A percentile compares a stretch with the other conserved stretches of the same genome.
phyloP scores from a whole-genome alignment of 2,329 filamentous ascomycete genomes.

The Aspergillus vadensis region DNA sequence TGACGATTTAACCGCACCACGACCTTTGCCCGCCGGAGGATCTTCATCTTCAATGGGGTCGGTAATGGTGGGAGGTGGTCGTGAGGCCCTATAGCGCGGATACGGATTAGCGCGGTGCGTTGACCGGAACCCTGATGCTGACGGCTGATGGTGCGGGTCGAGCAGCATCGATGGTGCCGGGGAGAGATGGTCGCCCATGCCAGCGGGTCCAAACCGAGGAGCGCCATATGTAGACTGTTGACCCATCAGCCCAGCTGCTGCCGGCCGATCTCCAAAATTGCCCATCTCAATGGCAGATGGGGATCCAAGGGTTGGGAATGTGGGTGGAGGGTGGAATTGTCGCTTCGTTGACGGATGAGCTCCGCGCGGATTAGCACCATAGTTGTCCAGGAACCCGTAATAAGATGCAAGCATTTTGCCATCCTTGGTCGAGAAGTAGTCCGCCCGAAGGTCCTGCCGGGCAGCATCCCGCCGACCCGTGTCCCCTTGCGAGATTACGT shows the following conservation, averaged over 20 bases:
- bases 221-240: constrained; percentile 32
- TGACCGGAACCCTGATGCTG: constrained; percentile 40
- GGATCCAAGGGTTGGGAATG: constrained; percentile 71
- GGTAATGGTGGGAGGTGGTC: constrained; percentile 26
- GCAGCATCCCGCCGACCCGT: constrained; percentile 31
- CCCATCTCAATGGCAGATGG: constrained; percentile 53
- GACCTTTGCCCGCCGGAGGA: constrained; percentile 22
- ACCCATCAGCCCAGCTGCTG: constrained; percentile 22
- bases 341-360: constrained; percentile 52
- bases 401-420: constrained; percentile 98
- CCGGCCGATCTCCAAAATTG: constrained; percentile 45
- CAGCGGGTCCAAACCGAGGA: constrained; percentile 29
- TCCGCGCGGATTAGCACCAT: constrained; percentile 72
- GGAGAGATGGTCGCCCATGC: constrained; percentile 34
- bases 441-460: constrained; percentile 71
- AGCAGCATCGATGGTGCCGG: constrained; percentile 49
- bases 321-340: constrained; percentile 73
- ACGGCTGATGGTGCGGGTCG: constrained; percentile 51
- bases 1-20: constrained; percentile 19
- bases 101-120: constrained; percentile 26
- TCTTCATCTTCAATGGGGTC: constrained; percentile 37
- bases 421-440: constrained; percentile 94
- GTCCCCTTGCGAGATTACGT: constrained; percentile 52
- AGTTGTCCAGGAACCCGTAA: constrained; percentile 92
- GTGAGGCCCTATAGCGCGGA: constrained; percentile 36